Base-by-base conservation (phyloP, 306 rosid genomes). In the Begonia peltatifolia region DNA sequence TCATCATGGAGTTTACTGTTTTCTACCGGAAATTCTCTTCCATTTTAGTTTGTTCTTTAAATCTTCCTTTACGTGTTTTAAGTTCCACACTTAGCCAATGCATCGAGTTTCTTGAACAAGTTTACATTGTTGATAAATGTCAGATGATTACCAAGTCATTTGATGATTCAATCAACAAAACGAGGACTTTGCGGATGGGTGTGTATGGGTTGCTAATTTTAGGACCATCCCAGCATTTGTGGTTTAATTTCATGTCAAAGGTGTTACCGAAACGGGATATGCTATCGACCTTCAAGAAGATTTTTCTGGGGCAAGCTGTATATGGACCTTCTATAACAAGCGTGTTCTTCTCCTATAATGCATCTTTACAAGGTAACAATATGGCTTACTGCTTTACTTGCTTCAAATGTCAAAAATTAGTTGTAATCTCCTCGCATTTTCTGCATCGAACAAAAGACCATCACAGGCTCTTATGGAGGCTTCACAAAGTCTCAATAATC, bases 161-260 rank as follows among this genome's bases (percentile, higher is more conserved):
- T 64, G 65, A 63, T 59, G 77, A 70, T 54, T 79, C 81, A 1
- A 63, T 53, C 44, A 81, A 85, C 63, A 52, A 59, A 15, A 52
- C 50, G 58, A 74, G 95, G 81, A 79, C 83, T 38, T 49, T 20
- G 12, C 77, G 93, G 43, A 79, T 85, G 92, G 81, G 79, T 57
- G 57, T 57, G 14, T 85, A 78, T 35, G 95, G 87, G 6, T 54
- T 79, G 74, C 50, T 85, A 53, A 70, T 85, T 60, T 64, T 82
- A 67, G 92, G 95, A 49, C 92, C 95, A 57, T 59, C 83, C n/a
- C 92, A 82, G 56, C 93, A 82, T 68, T 46, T 66, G 46, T 85
- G 92, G 92, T 85, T 85, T 73, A 73, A 68, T 56, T 70, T 56
- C 57, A 11, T 82, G 61, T 85, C 87, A 30, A 77, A 42, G 42